Percentiles rank a stretch among this genome's conserved stretches.
These are phyloP conservation scores for Auricularia auricula-judae DNA, from an alignment of 768 basidiomycete species.

Conservation along the genomic window DNA sequence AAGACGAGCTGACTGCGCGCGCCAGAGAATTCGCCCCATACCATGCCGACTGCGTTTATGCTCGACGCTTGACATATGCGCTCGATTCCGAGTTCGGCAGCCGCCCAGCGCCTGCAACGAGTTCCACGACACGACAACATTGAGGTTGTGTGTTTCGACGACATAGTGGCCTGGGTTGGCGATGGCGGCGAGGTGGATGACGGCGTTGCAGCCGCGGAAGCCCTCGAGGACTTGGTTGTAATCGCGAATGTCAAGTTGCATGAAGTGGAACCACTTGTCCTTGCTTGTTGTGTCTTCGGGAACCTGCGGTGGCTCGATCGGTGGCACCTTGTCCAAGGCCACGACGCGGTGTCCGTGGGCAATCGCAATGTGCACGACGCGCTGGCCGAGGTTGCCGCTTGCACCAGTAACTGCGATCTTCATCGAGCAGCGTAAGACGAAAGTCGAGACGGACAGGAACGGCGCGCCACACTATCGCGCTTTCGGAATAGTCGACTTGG, in stretches of 20 bases:
- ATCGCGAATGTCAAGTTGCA: slow-evolving; percentile 34
- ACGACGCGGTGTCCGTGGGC: slow-evolving; percentile 38
- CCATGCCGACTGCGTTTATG: slow-evolving; percentile 47
- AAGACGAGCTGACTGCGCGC: too few relatives aligned
- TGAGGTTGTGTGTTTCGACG: slow-evolving; percentile 47
- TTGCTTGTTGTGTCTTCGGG: not conserved
- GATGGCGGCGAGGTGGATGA: slow-evolving; percentile 44
- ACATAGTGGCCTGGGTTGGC: slow-evolving; percentile 42
- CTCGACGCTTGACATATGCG: slow-evolving; percentile 55
- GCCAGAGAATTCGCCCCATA: slow-evolving; percentile 26
- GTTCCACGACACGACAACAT: slow-evolving; percentile 64
- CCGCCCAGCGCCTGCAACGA: slow-evolving; percentile 39
- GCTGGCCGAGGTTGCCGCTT: slow-evolving; percentile 44
- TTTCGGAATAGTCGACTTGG: too few relatives aligned
- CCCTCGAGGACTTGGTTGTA: slow-evolving; percentile 36
- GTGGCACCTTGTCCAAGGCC: slow-evolving; percentile 35
- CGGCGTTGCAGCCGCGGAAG: slow-evolving; percentile 41
- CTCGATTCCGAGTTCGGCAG: slow-evolving; percentile 53
- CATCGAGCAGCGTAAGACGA: slow-evolving; percentile 19
- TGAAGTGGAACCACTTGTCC: slow-evolving; percentile 27
- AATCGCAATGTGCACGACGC: slow-evolving; percentile 41
- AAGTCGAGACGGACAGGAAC: not conserved
- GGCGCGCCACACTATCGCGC: not conserved
- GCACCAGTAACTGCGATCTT: slow-evolving; percentile 51
- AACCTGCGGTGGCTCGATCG: not conserved